Evolutionary conservation across 805 yeast species (phyloP).

Genomic region (Candida khao-thaluensis): DNA sequence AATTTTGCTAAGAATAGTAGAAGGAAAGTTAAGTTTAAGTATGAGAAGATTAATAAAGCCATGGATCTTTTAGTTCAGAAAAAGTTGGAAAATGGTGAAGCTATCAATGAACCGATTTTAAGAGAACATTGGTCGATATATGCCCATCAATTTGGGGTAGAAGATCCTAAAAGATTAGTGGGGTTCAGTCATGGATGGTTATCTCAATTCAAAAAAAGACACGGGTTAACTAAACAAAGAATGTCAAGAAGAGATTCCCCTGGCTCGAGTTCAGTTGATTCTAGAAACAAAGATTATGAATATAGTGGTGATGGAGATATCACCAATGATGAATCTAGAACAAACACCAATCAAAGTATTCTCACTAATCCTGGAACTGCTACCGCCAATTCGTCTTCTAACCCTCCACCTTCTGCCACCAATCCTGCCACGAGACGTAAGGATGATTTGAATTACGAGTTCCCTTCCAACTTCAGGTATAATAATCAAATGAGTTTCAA

Average conservation of each 20-base stretch:
- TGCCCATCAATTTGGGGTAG: conserved; percentile 57
- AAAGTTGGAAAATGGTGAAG: conserved; percentile 41
- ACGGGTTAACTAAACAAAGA: conserved; percentile 42
- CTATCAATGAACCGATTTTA: conserved; percentile 53
- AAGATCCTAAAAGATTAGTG: conserved; percentile 55
- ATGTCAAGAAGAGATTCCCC: conserved; percentile 17
- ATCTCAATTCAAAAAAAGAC: conserved; percentile 58
- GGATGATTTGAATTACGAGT: conserved; percentile 5
- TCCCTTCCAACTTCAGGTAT: conserved; percentile 8
- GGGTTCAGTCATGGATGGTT: conserved; percentile 65
- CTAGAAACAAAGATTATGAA: conserved; percentile 4
- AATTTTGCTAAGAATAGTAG: conserved; percentile 35
- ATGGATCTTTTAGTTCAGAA: conserved; percentile 55
- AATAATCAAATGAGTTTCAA: conserved; percentile 15
- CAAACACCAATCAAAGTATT: conserved; percentile 3
- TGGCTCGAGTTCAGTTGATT: not conserved
- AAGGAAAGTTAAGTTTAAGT: conserved; percentile 52
- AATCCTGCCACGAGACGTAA: conserved; percentile 19
- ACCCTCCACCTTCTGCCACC: conserved; percentile 7
- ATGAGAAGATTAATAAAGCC: conserved; percentile 56
- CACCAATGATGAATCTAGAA: not conserved
- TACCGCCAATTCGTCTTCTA: conserved; percentile 2
- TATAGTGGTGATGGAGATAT: conserved; percentile 1
- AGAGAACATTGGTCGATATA: conserved; percentile 56
- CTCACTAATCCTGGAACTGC: conserved; percentile 4